Base-by-base conservation (phyloP, 768 basidiomycete species). In the Mycena epipterygia region DNA sequence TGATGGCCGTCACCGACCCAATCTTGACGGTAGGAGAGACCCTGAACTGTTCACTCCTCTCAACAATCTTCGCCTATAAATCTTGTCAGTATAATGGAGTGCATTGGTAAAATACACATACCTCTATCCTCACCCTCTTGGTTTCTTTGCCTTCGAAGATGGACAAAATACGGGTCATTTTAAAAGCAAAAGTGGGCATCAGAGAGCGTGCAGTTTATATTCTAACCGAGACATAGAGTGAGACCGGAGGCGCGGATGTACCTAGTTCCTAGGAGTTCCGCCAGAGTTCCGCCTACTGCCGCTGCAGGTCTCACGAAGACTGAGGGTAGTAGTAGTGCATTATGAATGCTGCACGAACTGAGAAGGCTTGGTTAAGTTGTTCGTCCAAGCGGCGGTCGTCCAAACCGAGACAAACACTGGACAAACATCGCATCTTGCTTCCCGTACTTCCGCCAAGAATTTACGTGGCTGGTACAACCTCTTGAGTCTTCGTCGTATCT, bases 211-310 rank as follows among this genome's bases (percentile, higher is more conserved):
- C 19, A 37, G 23, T 62, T 51, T 72, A 62, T 53, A 63, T 32
- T 21, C 23, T 46, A 19, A 30, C 21, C 42, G 27, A 67, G 65
- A 67, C 58, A 67, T 41, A 3, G 29, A 44, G 49, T 61, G 67
- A 61, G 67, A 67, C 60, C 44, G 46, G 27, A 19, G 35, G 56
- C 7, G 58, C 59, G 52, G 59, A 48, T 53, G 25, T 35, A 35
- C n/a, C n/a, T n/a, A n/a, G n/a, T n/a, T n/a, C n/a, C n/a, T n/a
- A n/a, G n/a, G n/a, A n/a, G 23, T 16, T 12, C 11, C 25, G 46
- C n/a, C 35, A 37, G 35, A 29, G 48, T 58, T 35, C 42, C 53
- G 51, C 49, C 17, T 68, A 80, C 17, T 86, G 73, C 77, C 83
- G 37, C 66, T 23, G 25, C 19, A 30, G 16, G 39, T 49, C n/a